These are phyloP conservation scores for Stagonosporopsis chrysanthemi DNA, from an alignment of 2,329 filamentous ascomycete genomes.

Conservation along the genomic window DNA sequence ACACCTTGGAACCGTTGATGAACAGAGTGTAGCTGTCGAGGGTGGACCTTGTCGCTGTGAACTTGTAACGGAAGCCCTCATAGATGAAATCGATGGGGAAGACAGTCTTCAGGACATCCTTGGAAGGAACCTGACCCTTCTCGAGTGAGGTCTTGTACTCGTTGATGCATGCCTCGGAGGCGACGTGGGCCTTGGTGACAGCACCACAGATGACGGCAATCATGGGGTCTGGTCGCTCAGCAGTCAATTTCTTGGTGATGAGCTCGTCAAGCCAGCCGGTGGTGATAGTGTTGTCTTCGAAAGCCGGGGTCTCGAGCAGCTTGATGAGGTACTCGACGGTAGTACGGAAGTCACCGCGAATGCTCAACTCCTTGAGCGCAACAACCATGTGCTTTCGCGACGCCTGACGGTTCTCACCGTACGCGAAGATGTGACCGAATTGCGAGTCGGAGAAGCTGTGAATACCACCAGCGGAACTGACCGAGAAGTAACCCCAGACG, in stretches of 20 bases:
- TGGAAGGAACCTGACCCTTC: slow-evolving; percentile 96
- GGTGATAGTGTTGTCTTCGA: slow-evolving; percentile 98
- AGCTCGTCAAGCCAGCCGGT: slow-evolving; percentile 99
- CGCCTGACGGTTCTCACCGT: slow-evolving; percentile 94
- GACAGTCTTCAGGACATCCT: slow-evolving; percentile 96
- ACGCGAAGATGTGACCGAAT: slow-evolving; percentile 99
- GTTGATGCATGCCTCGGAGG: slow-evolving; percentile 86
- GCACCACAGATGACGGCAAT: slow-evolving; percentile 96
- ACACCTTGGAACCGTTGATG: slow-evolving; percentile 97
- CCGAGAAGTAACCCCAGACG: slow-evolving; percentile 99
- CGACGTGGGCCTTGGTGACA: slow-evolving; percentile 90
- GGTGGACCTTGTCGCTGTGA: slow-evolving; percentile 93
- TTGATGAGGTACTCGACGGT: slow-evolving; percentile 99
- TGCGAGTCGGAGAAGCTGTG: slow-evolving; percentile 99
- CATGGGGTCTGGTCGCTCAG: slow-evolving; percentile 91
- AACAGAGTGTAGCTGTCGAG: slow-evolving; percentile 95
- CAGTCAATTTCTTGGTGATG: slow-evolving; percentile 96
- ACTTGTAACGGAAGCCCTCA: slow-evolving; percentile 95
- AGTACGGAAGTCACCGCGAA: slow-evolving; percentile 98
- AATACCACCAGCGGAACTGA: slow-evolving; percentile 94
- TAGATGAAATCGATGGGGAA: slow-evolving; percentile 99
- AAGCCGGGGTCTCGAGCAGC: slow-evolving; percentile 95
- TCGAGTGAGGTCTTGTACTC: slow-evolving; percentile 90
- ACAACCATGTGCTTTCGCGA: slow-evolving; percentile 99
- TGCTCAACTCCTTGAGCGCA: slow-evolving; percentile 96